These are phyloP conservation scores for Austroboletus festivus DNA, from an alignment of 768 basidiomycete species.

Conservation along the genomic window DNA sequence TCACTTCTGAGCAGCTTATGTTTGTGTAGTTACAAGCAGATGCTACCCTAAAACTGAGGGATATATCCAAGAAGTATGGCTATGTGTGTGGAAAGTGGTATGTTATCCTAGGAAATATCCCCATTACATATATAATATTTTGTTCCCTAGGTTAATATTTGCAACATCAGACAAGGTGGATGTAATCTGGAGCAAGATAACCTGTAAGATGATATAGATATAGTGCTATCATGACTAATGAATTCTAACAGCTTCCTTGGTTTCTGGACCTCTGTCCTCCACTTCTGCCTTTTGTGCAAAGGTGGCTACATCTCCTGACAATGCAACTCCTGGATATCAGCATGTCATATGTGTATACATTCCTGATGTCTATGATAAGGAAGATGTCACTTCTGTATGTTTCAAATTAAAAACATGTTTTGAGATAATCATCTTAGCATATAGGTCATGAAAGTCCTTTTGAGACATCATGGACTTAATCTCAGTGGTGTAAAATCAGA, in stretches of 20 bases:
- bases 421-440: slow-evolving; percentile 1
- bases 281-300: slow-evolving; percentile 59
- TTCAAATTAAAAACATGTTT: neutral
- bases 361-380: slow-evolving; percentile 68
- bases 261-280: slow-evolving; percentile 57
- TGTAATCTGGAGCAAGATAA: slow-evolving; percentile 56
- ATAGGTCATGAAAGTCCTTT: slow-evolving; percentile 64
- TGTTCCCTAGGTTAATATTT: slow-evolving; percentile 59
- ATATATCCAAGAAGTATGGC: slow-evolving; percentile 53
- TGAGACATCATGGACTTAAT: slow-evolving; percentile 62
- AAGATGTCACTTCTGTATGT: slow-evolving; percentile 50
- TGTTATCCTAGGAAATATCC: neutral
- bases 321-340: slow-evolving; percentile 46
- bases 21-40: slow-evolving; percentile 52
- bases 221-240: neutral
- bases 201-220: slow-evolving; percentile 41
- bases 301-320: slow-evolving; percentile 59
- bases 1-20: neutral
- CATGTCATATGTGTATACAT: slow-evolving; percentile 73
- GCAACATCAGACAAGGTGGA: slow-evolving; percentile 61
- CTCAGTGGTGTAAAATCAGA: slow-evolving; percentile 71
- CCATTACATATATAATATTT: neutral
- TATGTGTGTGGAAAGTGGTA: slow-evolving; percentile 71
- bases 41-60: slow-evolving; percentile 54
- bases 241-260: slow-evolving; percentile 50